A percentile compares a stretch with the other conserved stretches of the same genome.
Conservation (phyloP, 164 flowering plant species). For the Vitis rotundifolia region DNA sequence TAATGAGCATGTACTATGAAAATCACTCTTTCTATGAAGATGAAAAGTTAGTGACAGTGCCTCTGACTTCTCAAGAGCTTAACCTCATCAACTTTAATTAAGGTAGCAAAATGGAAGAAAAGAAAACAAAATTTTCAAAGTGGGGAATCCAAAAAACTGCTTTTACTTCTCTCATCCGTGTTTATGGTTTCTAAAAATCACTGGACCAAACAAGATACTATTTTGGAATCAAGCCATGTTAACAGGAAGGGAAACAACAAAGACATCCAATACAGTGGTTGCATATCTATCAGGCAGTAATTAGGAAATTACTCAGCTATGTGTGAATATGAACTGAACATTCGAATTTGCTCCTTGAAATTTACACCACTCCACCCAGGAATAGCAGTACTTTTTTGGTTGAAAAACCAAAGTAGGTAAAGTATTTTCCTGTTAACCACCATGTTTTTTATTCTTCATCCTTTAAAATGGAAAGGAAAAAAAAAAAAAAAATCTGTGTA, state of each 20-base stretch:
- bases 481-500: background rate
- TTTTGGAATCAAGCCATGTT: too few relatives aligned
- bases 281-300: background rate
- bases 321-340: too few relatives aligned
- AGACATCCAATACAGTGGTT: background rate
- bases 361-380: too few relatives aligned
- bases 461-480: background rate
- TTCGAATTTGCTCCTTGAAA: too few relatives aligned
- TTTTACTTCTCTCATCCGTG: background rate
- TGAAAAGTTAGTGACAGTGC: too few relatives aligned
- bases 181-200: background rate
- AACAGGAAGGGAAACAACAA: background rate
- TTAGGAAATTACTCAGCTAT: background rate
- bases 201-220: too few relatives aligned
- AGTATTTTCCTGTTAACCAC: background rate
- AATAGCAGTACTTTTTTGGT: too few relatives aligned
- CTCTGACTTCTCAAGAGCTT: too few relatives aligned
- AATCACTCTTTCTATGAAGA: too few relatives aligned
- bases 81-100: too few relatives aligned
- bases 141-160: background rate
- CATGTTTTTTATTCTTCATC: background rate
- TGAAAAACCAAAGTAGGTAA: background rate
- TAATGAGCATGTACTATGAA: background rate
- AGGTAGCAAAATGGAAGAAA: too few relatives aligned
- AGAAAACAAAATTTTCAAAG: background rate